These are phyloP conservation scores for Leishmania amazonensis DNA, from an alignment of 208 protist genomes.

Conservation along the genomic window DNA sequence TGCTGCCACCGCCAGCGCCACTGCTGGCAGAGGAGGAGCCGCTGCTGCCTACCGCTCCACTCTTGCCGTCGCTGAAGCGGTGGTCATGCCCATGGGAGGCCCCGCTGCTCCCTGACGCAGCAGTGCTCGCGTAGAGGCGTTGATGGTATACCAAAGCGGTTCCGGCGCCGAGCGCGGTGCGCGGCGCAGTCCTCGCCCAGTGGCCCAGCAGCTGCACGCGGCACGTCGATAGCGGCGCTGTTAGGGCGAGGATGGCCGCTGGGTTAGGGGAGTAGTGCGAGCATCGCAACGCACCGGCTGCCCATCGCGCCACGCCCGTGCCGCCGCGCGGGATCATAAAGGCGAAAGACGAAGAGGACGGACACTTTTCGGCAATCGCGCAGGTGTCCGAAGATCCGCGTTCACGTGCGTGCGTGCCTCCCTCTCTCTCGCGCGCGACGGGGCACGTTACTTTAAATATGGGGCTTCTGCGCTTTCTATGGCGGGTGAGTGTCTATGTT, in stretches of 20 bases:
- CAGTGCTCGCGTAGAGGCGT: slow-evolving; percentile 12
- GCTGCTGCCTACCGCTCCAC: neutral
- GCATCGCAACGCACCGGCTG: neutral
- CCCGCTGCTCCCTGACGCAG: slow-evolving; percentile 3
- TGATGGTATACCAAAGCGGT: neutral
- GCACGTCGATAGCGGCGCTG: neutral
- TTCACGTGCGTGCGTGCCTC: neutral
- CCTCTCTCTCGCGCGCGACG: neutral
- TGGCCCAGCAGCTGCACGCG: neutral
- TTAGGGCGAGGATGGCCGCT: neutral
- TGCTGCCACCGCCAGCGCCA: neutral
- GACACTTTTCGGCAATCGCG: neutral
- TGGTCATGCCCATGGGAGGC: slow-evolving; percentile 4
- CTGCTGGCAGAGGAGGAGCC: neutral
- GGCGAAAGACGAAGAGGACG: neutral
- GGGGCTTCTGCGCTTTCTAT: neutral
- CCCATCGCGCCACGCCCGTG: neutral
- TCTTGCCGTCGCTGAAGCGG: slow-evolving; percentile 9
- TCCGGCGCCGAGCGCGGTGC: neutral
- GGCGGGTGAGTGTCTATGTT: neutral
- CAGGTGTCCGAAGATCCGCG: neutral
- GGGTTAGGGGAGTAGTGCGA: neutral
- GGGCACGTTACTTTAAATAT: neutral
- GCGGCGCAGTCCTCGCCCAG: neutral
- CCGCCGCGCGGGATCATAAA: neutral